Conservation (phyloP, 768 basidiomycete genomes). For the Trametes cinnabarina region DNA sequence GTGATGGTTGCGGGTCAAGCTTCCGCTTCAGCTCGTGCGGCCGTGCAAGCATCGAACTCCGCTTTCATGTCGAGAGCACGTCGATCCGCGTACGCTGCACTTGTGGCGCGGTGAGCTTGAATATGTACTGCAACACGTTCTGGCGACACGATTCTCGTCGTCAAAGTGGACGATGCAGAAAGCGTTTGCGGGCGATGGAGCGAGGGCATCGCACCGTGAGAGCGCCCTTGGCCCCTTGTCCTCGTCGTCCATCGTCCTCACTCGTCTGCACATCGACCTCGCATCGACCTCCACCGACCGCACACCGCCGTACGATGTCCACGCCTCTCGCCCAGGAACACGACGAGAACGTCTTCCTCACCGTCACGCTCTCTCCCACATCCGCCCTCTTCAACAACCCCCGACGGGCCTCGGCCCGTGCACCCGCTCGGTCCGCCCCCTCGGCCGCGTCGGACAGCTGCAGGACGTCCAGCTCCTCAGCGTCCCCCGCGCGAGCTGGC, state of each 20-base stretch:
- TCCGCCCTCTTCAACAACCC: slow-evolving; percentile 35
- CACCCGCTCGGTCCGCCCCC: slow-evolving; percentile 37
- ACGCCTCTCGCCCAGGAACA: slow-evolving; percentile 32
- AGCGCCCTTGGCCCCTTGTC: no score
- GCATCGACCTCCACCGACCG: no score
- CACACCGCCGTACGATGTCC: slow-evolving; percentile 22
- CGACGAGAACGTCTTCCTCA: slow-evolving; percentile 41
- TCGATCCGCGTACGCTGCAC: no score
- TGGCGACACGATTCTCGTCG: no score
- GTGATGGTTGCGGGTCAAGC: slow-evolving; percentile 18
- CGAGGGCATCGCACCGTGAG: no score
- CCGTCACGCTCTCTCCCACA: slow-evolving; percentile 39
- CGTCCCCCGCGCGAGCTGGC: slow-evolving; percentile 41
- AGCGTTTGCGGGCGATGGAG: no score
- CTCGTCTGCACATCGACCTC: neutral
- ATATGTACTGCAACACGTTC: no score
- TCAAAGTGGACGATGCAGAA: no score
- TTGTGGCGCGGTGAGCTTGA: no score
- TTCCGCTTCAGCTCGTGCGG: neutral
- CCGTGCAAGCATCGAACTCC: neutral
- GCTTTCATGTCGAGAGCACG: neutral
- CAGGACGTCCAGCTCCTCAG: slow-evolving; percentile 46
- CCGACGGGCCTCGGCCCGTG: slow-evolving; percentile 30
- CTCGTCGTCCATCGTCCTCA: neutral
- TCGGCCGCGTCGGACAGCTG: slow-evolving; percentile 43